These are phyloP conservation scores for Lasiodiplodia sp. DNA, from an alignment of 2,329 filamentous ascomycete genomes.

Conservation along the genomic window DNA sequence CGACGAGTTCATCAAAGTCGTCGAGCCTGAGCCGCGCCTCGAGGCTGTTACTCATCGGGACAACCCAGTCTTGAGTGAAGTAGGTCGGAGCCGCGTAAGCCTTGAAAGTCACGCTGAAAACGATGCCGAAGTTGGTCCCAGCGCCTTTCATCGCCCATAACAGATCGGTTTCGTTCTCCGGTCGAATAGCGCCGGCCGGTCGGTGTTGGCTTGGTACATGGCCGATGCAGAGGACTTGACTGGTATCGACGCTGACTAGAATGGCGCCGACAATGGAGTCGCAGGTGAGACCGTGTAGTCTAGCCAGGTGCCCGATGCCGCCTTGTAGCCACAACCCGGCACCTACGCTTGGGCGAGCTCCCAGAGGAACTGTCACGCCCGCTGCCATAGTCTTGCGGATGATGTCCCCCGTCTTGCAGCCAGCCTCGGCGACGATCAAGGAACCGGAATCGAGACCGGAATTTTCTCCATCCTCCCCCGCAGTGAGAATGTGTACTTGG, in stretches of 20 bases:
- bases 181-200: slow-evolving; percentile 52
- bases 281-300: slow-evolving; percentile 64
- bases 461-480: slow-evolving; percentile 31
- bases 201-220: slow-evolving; percentile 56
- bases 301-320: slow-evolving; percentile 67
- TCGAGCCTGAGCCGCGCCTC: slow-evolving; percentile 49
- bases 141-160: slow-evolving; percentile 67
- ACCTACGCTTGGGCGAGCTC: slow-evolving; percentile 68
- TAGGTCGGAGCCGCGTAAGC: slow-evolving; percentile 54
- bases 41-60: slow-evolving; percentile 37
- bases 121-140: slow-evolving; percentile 66
- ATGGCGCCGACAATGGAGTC: slow-evolving; percentile 68
- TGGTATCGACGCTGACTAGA: slow-evolving; percentile 60
- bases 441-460: slow-evolving; percentile 29
- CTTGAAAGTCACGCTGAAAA: slow-evolving; percentile 62
- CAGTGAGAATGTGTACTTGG: slow-evolving; percentile 54
- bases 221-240: slow-evolving; percentile 60
- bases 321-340: slow-evolving; percentile 70
- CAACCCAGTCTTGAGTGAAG: slow-evolving; percentile 39
- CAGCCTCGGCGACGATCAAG: slow-evolving; percentile 61
- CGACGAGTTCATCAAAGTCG: slow-evolving; percentile 51
- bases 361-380: slow-evolving; percentile 65
- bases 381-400: slow-evolving; percentile 54
- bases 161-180: slow-evolving; percentile 59
- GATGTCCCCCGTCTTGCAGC: slow-evolving; percentile 65